phyloP scores from a whole-genome alignment of 805 yeast species.

The Candida mattraensis region DNA sequence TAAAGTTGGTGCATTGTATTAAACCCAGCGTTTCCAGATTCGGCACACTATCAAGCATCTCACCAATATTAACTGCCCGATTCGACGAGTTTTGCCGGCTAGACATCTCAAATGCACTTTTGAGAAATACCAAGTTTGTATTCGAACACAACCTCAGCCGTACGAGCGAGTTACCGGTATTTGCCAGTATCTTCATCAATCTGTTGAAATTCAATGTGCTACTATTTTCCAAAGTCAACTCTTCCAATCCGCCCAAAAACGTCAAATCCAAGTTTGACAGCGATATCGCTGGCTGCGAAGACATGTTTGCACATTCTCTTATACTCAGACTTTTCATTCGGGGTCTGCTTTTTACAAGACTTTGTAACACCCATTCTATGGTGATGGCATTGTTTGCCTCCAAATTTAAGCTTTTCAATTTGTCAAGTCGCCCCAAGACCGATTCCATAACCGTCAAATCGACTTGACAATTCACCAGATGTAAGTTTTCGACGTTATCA shows the following conservation, averaged over 20 bases:
- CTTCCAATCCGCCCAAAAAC: conserved; percentile 8
- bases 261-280: conserved; percentile 5
- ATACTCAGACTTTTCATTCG: conserved; percentile 6
- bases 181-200: conserved; percentile 10
- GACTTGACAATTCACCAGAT: conserved; percentile 12
- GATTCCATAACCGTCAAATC: conserved; percentile 4
- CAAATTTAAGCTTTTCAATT: conserved; percentile 4
- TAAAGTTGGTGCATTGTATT: conserved; percentile 20
- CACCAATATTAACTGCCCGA: conserved; percentile 11
- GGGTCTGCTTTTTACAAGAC: conserved; percentile 3
- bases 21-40: conserved; percentile 16
- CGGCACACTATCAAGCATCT: conserved; percentile 16
- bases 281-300: conserved; percentile 5
- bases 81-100: conserved; percentile 2
- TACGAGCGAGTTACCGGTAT: conserved; percentile 9
- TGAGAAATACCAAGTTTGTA: conserved; percentile 16
- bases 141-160: conserved; percentile 15
- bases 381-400: conserved; percentile 11
- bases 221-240: conserved; percentile 14
- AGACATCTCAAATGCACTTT: conserved; percentile 17
- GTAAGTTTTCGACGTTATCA: conserved; percentile 7
- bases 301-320: conserved; percentile 10
- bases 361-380: conserved; percentile 6
- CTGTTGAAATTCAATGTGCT: conserved; percentile 14
- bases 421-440: conserved; percentile 2